phyloP scores from a whole-genome alignment of 1,284 basidiomycete genomes.

The Neonothopanus nambi region DNA sequence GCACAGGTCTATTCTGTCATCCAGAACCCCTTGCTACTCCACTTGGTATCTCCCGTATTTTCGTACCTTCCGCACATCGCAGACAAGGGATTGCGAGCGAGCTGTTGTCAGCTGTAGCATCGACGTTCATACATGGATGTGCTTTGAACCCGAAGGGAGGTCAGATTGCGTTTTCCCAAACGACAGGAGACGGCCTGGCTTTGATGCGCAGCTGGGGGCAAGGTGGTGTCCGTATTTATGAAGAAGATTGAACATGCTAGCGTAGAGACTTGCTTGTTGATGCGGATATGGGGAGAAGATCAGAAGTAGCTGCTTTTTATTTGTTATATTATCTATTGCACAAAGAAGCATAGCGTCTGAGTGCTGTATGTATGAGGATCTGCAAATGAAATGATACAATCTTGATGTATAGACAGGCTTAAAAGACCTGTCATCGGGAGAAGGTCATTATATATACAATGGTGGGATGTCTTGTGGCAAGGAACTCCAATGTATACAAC shows the following conservation, averaged over 20 bases:
- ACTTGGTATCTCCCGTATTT: conserved; percentile 75
- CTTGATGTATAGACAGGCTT: too few species aligned
- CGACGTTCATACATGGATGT: conserved; percentile 74
- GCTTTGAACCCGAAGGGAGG: conserved; percentile 65
- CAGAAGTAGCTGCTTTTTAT: too few species aligned
- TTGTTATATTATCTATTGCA: too few species aligned
- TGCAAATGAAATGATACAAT: too few species aligned
- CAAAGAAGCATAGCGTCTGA: too few species aligned
- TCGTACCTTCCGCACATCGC: conserved; percentile 70
- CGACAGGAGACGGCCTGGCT: conserved; percentile 68
- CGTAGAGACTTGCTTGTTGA: background rate
- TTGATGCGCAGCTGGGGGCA: conserved; percentile 75
- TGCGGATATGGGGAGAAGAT: background rate
- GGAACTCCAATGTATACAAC: too few species aligned
- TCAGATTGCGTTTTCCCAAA: conserved; percentile 80
- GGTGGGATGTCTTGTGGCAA: too few species aligned
- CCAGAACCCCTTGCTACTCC: conserved; percentile 71
- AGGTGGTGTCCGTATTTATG: conserved; percentile 72
- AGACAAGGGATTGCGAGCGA: conserved; percentile 67
- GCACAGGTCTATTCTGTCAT: conserved; percentile 62
- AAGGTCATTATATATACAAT: too few species aligned
- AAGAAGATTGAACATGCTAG: conserved; percentile 40
- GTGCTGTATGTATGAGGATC: too few species aligned
- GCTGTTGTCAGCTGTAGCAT: conserved; percentile 63
- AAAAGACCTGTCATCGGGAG: too few species aligned